Evolutionary conservation across 2,329 filamentous ascomycete genomes (phyloP).

Genomic region (Calonectria pauciramosa): DNA sequence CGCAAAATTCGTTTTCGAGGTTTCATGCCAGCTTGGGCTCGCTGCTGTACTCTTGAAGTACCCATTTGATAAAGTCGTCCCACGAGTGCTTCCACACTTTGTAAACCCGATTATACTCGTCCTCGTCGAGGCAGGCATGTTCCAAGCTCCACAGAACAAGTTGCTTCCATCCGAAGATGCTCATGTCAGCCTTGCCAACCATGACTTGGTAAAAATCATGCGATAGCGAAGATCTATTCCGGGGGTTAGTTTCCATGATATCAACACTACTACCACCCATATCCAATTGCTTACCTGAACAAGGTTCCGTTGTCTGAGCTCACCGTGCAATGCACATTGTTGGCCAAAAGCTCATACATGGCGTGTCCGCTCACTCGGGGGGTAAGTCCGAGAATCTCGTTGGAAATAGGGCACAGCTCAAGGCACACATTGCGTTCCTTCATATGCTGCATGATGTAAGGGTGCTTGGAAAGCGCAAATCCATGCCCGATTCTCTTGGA

Average conservation of each 20-base stretch:
- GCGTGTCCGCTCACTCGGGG: constrained; percentile 75
- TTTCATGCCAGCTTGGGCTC: constrained; percentile 23
- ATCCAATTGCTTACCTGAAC: constrained; percentile 68
- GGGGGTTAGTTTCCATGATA: not conserved
- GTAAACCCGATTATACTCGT: constrained; percentile 55
- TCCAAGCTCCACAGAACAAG: constrained; percentile 73
- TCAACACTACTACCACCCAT: not conserved
- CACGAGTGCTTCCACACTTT: constrained; percentile 68
- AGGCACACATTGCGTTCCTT: constrained; percentile 75
- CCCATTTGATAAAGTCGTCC: constrained; percentile 68
- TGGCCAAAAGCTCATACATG: constrained; percentile 77
- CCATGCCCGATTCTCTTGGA: constrained; percentile 82
- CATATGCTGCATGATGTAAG: constrained; percentile 75
- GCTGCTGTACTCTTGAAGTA: constrained; percentile 59
- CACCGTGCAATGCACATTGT: constrained; percentile 79
- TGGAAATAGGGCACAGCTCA: constrained; percentile 84
- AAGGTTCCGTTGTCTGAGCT: constrained; percentile 83
- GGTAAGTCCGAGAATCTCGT: constrained; percentile 80
- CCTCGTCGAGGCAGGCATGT: constrained; percentile 66
- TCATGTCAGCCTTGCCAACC: constrained; percentile 76
- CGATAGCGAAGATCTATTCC: constrained; percentile 74
- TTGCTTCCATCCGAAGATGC: constrained; percentile 79
- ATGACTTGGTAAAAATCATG: constrained; percentile 85
- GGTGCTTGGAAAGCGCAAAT: constrained; percentile 77
- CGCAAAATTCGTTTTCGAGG: not conserved